A percentile compares a stretch with the other conserved stretches of the same genome.
These are phyloP conservation scores for Astragalus membranaceus DNA, from an alignment of 306 rosid species.

Conservation along the genomic window DNA sequence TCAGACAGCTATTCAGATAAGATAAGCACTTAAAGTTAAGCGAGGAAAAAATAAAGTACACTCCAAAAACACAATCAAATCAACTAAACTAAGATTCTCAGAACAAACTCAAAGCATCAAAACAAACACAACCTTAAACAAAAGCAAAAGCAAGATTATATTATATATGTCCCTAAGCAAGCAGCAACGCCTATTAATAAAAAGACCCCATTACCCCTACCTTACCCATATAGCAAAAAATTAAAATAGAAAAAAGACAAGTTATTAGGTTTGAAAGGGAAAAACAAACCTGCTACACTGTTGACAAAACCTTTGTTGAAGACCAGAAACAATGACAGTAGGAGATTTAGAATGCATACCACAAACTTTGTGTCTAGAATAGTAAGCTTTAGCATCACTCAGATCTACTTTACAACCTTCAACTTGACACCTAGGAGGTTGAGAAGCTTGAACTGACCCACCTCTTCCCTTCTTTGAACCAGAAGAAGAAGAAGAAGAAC, in stretches of 20 bases:
- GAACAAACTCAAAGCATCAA: conserved; percentile 9
- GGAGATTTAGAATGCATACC: conserved; percentile 83
- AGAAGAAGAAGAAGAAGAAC: conserved; percentile 24
- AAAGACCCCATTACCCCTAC: neutral
- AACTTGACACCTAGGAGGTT: conserved; percentile 90
- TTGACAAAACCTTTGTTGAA: conserved; percentile 90
- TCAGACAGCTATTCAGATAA: conserved; percentile 4
- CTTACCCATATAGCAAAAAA: neutral
- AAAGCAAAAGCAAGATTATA: neutral
- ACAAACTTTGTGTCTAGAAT: conserved; percentile 90
- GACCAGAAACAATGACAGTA: conserved; percentile 60
- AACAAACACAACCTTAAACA: neutral
- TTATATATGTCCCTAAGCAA: no score
- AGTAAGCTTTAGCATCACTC: conserved; percentile 76
- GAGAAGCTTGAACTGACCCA: conserved; percentile 30
- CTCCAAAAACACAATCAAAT: neutral
- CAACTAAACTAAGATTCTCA: neutral
- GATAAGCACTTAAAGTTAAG: conserved; percentile 13
- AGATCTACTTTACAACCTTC: conserved; percentile 88
- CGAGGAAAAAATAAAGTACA: conserved; percentile 11
- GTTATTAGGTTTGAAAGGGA: neutral
- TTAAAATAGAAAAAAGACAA: neutral
- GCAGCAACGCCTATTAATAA: neutral
- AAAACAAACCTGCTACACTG: conserved; percentile 77
- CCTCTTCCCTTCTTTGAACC: conserved; percentile 45